Base-by-base conservation (phyloP, 306 rosid species). In the Prunus fruticosa region DNA sequence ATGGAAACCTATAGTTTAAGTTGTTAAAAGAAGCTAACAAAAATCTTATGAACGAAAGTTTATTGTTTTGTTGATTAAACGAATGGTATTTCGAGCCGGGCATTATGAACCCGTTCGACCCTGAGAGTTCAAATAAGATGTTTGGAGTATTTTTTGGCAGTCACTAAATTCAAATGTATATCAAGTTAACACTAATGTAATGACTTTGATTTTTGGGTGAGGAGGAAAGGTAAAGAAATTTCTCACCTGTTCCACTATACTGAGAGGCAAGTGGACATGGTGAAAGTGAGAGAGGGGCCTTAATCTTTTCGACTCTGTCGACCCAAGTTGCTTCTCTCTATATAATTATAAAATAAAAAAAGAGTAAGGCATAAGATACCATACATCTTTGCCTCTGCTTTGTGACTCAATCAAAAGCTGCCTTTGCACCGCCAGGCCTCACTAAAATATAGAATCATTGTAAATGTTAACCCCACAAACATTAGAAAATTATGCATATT, bases 361-460 rank as follows among this genome's bases (percentile, higher is more conserved):
- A 50, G 51, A 53, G 72, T 10, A 23, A 23, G 38, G 27, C 45
- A 58, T 20, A 30, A 47, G 56, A 46, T 49, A 25, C 76, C 62
- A 50, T 49, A 27, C 28, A 57, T 8, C 4, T 76, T 58, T 43
- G 78, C 66, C 78, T 71, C 28, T 64, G 69, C 60, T 67, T 60
- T 73, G 38, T 77, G 78, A n/a, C 67, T 46, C 46, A 9, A 57
- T 67, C 64, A 58, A 72, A 73, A 68, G 63, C 71, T 23, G 53
- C 13, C 77, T 32, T 76, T 65, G 78, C 81, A 66, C 69, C 50
- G 64, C 56, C 79, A 50, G 20, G 45, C 30, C 38, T 32, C 76
- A 61, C 67, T 54, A 18, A 61, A 58, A 67, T 57, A 38, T 7
- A 43, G 63, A 51, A 60, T 62, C 47, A 73, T 18, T 52, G 49